These are phyloP conservation scores for Setaria viridis DNA, from an alignment of 202 grass and related monocot species.

Conservation along the genomic window DNA sequence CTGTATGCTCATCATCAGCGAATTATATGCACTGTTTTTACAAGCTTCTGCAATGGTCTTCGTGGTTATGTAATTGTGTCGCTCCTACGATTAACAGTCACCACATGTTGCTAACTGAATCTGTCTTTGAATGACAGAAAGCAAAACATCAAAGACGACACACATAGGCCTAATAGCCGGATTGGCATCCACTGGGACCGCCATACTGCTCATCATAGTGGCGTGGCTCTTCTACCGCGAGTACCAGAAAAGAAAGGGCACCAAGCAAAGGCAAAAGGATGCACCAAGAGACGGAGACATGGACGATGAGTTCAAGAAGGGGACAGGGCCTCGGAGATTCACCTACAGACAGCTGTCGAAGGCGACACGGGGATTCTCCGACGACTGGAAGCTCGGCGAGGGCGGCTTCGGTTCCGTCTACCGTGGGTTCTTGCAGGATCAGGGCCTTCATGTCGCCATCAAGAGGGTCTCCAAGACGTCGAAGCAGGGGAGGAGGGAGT, in stretches of 20 bases:
- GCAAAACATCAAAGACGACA: background rate
- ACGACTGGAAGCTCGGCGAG: conserved; percentile 32
- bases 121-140: background rate
- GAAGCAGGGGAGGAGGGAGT: conserved; percentile 44
- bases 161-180: conserved; percentile 18
- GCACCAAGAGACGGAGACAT: background rate
- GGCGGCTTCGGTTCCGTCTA: conserved; percentile 55
- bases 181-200: background rate
- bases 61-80: background rate
- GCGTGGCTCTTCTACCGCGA: background rate
- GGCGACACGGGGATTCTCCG: conserved; percentile 56
- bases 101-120: background rate
- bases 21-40: background rate
- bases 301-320: background rate
- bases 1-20: background rate
- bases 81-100: background rate
- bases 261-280: background rate
- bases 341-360: conserved; percentile 38
- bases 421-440: conserved; percentile 32
- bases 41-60: background rate
- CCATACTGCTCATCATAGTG: background rate
- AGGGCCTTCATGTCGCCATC: conserved; percentile 40
- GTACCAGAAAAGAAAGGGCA: background rate
- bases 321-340: conserved; percentile 37
- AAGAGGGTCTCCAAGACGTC: conserved; percentile 51